A percentile compares a stretch with the other conserved stretches of the same genome.
phyloP scores from a whole-genome alignment of 495 filamentous ascomycete genomes.

The Penicillium taxi region DNA sequence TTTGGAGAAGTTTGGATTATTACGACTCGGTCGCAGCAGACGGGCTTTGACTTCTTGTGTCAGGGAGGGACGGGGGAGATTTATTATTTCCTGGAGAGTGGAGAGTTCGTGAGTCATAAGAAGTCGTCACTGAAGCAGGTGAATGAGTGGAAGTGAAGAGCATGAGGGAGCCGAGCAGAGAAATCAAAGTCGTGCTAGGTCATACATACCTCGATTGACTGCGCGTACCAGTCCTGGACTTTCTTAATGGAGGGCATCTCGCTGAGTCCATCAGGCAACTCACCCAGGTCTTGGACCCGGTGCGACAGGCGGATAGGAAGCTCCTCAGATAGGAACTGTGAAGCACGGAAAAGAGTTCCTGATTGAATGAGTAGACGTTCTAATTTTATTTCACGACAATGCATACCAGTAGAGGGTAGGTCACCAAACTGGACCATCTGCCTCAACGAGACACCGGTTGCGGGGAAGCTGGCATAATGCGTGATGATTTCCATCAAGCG shows the following conservation, averaged over 20 bases:
- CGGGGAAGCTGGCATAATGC: conserved; percentile 94
- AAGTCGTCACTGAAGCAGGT: not conserved
- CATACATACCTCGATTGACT: conserved; percentile 88
- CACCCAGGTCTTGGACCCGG: conserved; percentile 84
- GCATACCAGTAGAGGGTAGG: conserved; percentile 72
- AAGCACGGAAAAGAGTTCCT: conserved; percentile 95
- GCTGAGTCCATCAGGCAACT: conserved; percentile 92
- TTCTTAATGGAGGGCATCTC: conserved; percentile 96
- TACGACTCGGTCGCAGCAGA: conserved; percentile 63
- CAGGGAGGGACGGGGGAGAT: conserved; percentile 67
- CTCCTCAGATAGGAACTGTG: conserved; percentile 97
- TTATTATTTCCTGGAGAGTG: conserved; percentile 80
- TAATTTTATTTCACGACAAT: not conserved
- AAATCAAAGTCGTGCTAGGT: not conserved
- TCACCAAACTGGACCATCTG: conserved; percentile 99
- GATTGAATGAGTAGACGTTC: not conserved
- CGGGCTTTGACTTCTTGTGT: conserved; percentile 68
- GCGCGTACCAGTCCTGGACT: conserved; percentile 97
- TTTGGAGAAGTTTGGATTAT: conserved; percentile 49
- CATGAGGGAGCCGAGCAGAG: not conserved
- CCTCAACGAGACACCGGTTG: conserved; percentile 89
- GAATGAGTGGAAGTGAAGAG: not conserved
- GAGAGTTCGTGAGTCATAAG: conserved; percentile 10
- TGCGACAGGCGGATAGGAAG: conserved; percentile 94
- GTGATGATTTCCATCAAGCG: conserved; percentile 96